phyloP scores from a whole-genome alignment of 495 filamentous ascomycete species.

The Barbatosphaeria neglecta region DNA sequence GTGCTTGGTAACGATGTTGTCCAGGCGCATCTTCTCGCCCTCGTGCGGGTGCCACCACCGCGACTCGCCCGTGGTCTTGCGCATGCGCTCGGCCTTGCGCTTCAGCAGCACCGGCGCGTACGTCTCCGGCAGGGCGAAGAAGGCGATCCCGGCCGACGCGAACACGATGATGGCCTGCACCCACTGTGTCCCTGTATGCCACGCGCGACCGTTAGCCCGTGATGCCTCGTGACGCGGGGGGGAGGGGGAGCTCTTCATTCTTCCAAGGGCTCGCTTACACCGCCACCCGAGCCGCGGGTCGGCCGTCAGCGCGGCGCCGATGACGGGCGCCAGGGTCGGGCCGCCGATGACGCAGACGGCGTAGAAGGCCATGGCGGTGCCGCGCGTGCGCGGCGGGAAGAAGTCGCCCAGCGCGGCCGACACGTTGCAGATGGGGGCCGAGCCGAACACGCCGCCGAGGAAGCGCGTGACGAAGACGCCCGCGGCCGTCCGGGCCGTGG shows the following conservation, averaged over 20 bases:
- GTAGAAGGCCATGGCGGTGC: slow-evolving; percentile 15
- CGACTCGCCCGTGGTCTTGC: slow-evolving; percentile 4
- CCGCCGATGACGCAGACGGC: slow-evolving; percentile 22
- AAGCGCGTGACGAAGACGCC: slow-evolving; percentile 20
- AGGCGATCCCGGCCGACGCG: slow-evolving; percentile 14
- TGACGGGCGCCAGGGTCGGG: slow-evolving; percentile 32
- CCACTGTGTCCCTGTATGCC: slow-evolving; percentile 29
- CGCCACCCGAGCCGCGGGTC: slow-evolving; percentile 25
- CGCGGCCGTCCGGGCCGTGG: slow-evolving; percentile 20
- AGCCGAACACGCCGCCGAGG: slow-evolving; percentile 23
- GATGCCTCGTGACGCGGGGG: background rate
- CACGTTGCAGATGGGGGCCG: slow-evolving; percentile 26
- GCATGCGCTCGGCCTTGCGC: slow-evolving; percentile 28
- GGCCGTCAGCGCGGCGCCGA: slow-evolving; percentile 35
- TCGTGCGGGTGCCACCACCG: slow-evolving; percentile 18
- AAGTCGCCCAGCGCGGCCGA: slow-evolving; percentile 39
- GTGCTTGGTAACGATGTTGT: slow-evolving; percentile 21
- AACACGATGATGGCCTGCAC: slow-evolving; percentile 30
- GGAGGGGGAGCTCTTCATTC: too few relatives aligned
- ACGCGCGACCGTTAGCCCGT: background rate
- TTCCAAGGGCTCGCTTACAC: slow-evolving; percentile 1
- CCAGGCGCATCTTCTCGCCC: slow-evolving; percentile 11
- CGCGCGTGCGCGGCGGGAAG: slow-evolving; percentile 17
- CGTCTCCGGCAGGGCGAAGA: slow-evolving; percentile 33
- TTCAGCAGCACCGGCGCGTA: slow-evolving; percentile 14